phyloP scores from a whole-genome alignment of 1,284 basidiomycete genomes.

The Wallemia ichthyophaga region DNA sequence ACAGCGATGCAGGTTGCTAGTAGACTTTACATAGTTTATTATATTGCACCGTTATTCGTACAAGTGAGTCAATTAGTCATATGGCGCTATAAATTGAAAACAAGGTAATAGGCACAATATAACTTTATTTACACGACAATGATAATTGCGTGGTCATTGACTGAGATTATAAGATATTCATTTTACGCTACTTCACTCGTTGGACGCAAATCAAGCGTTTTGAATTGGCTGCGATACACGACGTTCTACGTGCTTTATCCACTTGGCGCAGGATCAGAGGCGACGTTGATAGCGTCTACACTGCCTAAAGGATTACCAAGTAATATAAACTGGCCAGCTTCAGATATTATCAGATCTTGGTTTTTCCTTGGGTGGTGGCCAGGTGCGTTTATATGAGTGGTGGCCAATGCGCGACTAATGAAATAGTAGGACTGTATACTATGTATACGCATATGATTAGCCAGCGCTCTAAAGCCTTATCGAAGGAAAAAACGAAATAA shows the following conservation, averaged over 20 bases:
- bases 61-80: slow-evolving; percentile 11
- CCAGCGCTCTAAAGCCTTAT: slow-evolving; percentile 47
- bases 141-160: slow-evolving; percentile 75
- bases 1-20: slow-evolving; percentile 63
- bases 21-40: slow-evolving; percentile 66
- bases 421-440: slow-evolving; percentile 35
- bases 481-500: slow-evolving; percentile 14
- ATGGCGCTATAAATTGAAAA: background rate
- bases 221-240: slow-evolving; percentile 40
- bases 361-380: slow-evolving; percentile 76
- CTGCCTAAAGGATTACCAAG: slow-evolving; percentile 21
- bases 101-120: slow-evolving; percentile 24
- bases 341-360: slow-evolving; percentile 26
- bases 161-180: slow-evolving; percentile 71
- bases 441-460: slow-evolving; percentile 71
- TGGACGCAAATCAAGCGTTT: slow-evolving; percentile 16
- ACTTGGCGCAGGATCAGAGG: slow-evolving; percentile 67
- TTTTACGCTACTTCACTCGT: slow-evolving; percentile 55
- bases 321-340: slow-evolving; percentile 12
- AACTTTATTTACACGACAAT: slow-evolving; percentile 66
- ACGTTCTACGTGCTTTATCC: slow-evolving; percentile 81
- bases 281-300: slow-evolving; percentile 47
- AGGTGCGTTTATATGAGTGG: slow-evolving; percentile 22
- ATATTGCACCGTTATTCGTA: slow-evolving; percentile 29
- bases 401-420: background rate